Conservation (phyloP, 108 stramenopile species). For the Cafeteria roenbergensis region DNA sequence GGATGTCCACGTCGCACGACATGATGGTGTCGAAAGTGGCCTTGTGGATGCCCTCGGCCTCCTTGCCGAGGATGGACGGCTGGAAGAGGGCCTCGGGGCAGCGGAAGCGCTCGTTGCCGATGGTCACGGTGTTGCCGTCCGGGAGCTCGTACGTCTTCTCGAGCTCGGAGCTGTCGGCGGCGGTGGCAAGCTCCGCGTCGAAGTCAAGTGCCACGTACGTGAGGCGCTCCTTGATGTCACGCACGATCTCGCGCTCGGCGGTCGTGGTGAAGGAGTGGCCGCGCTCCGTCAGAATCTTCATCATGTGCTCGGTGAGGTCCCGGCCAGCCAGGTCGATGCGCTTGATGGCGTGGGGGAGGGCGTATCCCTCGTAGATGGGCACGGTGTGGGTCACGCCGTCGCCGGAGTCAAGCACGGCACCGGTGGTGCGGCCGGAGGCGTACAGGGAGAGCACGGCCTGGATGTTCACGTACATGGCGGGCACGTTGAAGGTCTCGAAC, state of each 20-base stretch:
- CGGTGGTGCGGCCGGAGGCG: slow-evolving; percentile 73
- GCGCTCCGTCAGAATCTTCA: slow-evolving; percentile 68
- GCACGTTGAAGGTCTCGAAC: slow-evolving; percentile 99
- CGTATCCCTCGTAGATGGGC: slow-evolving; percentile 88
- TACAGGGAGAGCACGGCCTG: slow-evolving; percentile 96
- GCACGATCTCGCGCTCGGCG: slow-evolving; percentile 52
- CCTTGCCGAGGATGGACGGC: slow-evolving; percentile 83
- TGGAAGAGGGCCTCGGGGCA: slow-evolving; percentile 57
- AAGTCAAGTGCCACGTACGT: slow-evolving; percentile 56
- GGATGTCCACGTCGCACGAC: slow-evolving; percentile 99
- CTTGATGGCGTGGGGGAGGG: slow-evolving; percentile 82
- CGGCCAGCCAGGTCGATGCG: slow-evolving; percentile 81
- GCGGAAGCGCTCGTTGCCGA: slow-evolving; percentile 52
- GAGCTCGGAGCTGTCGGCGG: slow-evolving; percentile 42
- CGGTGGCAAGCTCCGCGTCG: slow-evolving; percentile 48
- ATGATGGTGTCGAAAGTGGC: slow-evolving; percentile 97
- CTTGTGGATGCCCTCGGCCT: slow-evolving; percentile 90
- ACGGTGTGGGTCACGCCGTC: slow-evolving; percentile 87
- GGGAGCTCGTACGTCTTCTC: slow-evolving; percentile 55
- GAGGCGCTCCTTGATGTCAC: slow-evolving; percentile 58
- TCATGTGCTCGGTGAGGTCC: slow-evolving; percentile 81
- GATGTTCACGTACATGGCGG: slow-evolving; percentile 99
- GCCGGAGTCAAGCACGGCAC: slow-evolving; percentile 78
- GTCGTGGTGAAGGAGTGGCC: slow-evolving; percentile 51
- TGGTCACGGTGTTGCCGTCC: slow-evolving; percentile 46